A percentile compares a stretch with the other conserved stretches of the same genome.
Evolutionary conservation across 129 eudicot species (phyloP).

Genomic region (Silybum marianum): DNA sequence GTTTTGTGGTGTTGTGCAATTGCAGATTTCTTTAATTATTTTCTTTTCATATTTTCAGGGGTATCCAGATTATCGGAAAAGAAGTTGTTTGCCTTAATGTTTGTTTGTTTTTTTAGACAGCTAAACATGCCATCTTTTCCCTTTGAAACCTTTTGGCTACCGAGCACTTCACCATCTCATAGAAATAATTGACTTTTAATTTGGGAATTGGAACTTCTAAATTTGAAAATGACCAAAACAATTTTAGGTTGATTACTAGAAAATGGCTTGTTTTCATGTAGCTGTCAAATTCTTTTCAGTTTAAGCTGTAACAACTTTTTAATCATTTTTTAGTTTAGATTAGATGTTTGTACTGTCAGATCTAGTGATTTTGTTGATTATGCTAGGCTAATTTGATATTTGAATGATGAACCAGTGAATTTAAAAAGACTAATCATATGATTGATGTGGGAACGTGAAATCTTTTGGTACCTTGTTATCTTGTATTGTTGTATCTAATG

Average conservation of each 20-base stretch:
- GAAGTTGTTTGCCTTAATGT: not conserved
- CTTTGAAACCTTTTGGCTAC: not conserved
- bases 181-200: not conserved
- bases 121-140: constrained; percentile 8
- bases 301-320: not conserved
- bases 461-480: not conserved
- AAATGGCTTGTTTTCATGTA: not conserved
- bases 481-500: constrained; percentile 1
- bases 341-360: constrained; percentile 4
- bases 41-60: not conserved
- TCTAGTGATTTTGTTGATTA: constrained; percentile 12
- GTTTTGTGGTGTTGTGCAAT: not conserved
- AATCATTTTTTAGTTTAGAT: not conserved
- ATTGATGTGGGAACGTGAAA: not conserved
- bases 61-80: not conserved
- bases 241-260: not conserved
- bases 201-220: not conserved
- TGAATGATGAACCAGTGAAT: not conserved
- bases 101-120: not conserved
- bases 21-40: not conserved
- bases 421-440: not conserved
- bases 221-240: not conserved
- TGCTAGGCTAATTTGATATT: constrained; percentile 1
- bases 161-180: not conserved
- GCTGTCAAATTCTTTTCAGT: not conserved